These are phyloP conservation scores for Cenchrus americanus DNA, from an alignment of 176 grass and related monocot genomes.

Conservation along the genomic window DNA sequence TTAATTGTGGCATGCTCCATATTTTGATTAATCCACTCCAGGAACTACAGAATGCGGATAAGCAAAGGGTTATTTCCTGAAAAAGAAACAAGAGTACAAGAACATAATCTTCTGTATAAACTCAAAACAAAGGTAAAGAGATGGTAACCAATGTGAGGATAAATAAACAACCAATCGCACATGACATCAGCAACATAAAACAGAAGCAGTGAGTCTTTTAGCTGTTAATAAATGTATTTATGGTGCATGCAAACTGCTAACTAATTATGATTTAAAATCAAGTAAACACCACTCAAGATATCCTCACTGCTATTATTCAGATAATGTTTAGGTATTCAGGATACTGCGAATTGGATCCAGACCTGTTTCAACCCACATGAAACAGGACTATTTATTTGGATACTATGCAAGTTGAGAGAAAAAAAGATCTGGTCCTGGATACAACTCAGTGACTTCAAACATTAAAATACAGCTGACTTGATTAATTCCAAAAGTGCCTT, in stretches of 20 bases:
- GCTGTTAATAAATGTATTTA: neutral
- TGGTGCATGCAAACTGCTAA: neutral
- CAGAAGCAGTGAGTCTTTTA: neutral
- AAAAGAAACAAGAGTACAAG: constrained; percentile 38
- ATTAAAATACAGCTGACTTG: constrained; percentile 1
- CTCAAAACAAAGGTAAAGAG: constrained; percentile 23
- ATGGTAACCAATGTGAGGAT: neutral
- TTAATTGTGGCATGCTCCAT: constrained; percentile 96
- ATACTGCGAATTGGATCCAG: neutral
- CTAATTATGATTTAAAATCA: neutral
- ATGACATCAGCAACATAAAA: constrained; percentile 2
- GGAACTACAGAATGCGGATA: constrained; percentile 56
- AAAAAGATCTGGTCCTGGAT: neutral
- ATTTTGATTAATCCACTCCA: constrained; percentile 87
- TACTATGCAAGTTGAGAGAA: neutral
- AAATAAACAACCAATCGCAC: constrained; percentile 23
- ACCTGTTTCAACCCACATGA: neutral
- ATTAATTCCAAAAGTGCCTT: neutral
- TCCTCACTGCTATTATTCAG: constrained; percentile 3
- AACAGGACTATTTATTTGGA: neutral
- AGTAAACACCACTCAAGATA: constrained; percentile 7
- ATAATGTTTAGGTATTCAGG: neutral
- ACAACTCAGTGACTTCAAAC: neutral
- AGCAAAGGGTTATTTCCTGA: constrained; percentile 47
- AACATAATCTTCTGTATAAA: constrained; percentile 41